Conservation (phyloP, 768 basidiomycete genomes). For the Chalciporus sphaerocephalus region DNA sequence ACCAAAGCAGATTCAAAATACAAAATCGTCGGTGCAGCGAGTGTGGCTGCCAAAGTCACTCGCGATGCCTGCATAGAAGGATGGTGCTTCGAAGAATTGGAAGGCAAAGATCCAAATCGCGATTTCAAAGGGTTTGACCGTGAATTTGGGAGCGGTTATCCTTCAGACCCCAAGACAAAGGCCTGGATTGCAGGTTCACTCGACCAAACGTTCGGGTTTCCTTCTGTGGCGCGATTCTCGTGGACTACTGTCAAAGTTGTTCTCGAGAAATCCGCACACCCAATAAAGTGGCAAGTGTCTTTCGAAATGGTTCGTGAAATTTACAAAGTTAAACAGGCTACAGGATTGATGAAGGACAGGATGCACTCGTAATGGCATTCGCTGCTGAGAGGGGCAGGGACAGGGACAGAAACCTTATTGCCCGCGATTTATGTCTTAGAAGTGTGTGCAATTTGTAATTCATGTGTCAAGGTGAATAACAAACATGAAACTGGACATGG, state of each 20-base stretch:
- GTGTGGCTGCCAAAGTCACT: conserved; percentile 97
- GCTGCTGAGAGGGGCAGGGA: conserved; percentile 65
- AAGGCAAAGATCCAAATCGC: conserved; percentile 12
- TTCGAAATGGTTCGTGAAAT: not conserved
- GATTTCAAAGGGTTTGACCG: conserved; percentile 27
- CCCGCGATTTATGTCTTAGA: conserved; percentile 69
- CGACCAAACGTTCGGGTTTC: conserved; percentile 90
- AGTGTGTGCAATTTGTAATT: conserved; percentile 62
- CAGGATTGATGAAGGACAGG: conserved; percentile 85
- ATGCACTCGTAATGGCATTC: conserved; percentile 72
- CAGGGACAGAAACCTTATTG: conserved; percentile 65
- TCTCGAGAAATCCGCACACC: conserved; percentile 75
- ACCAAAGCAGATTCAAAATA: conserved; percentile 93
- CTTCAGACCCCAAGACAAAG: conserved; percentile 93
- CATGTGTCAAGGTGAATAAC: not conserved
- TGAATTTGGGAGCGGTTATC: conserved; percentile 81
- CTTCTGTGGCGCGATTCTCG: conserved; percentile 85
- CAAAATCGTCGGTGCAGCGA: conserved; percentile 96
- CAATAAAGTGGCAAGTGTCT: conserved; percentile 67
- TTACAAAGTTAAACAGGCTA: not conserved
- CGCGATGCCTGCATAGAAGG: conserved; percentile 84
- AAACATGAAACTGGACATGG: conserved; percentile 1
- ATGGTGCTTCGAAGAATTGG: conserved; percentile 75
- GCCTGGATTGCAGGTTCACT: conserved; percentile 74
- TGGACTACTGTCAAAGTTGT: conserved; percentile 91